phyloP scores from a whole-genome alignment of 345 rosid species.

The Euphorbia lathyris region DNA sequence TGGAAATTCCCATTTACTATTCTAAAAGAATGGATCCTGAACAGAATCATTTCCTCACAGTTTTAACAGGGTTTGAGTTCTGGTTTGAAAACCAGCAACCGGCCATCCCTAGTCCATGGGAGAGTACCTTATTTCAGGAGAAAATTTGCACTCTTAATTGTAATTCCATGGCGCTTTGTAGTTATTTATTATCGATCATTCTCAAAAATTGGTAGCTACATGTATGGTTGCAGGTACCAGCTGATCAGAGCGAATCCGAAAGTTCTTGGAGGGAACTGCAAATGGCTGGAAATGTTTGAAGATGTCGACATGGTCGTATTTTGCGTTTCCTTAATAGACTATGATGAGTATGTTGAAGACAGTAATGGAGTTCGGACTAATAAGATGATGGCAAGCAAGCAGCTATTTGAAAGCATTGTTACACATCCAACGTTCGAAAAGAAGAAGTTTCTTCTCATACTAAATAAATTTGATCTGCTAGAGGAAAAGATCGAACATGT shows the following conservation, averaged over 20 bases:
- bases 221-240: constrained; percentile 57
- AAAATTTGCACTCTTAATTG: neutral
- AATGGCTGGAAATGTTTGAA: constrained; percentile 85
- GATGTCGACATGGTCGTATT: constrained; percentile 64
- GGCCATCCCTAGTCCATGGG: too few species aligned
- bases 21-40: too few species aligned
- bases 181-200: neutral
- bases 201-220: neutral
- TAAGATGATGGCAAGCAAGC: constrained; percentile 80
- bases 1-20: too few species aligned
- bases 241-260: constrained; percentile 72
- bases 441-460: constrained; percentile 74
- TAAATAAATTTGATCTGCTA: constrained; percentile 77
- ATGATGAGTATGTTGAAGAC: constrained; percentile 49
- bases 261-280: constrained; percentile 70
- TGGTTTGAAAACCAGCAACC: too few species aligned
- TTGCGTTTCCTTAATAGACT: constrained; percentile 68
- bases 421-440: constrained; percentile 54
- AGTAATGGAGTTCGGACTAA: constrained; percentile 46
- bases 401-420: constrained; percentile 53
- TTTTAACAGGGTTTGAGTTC: too few species aligned
- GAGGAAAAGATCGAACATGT: constrained; percentile 60
- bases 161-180: too few species aligned
- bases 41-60: too few species aligned
- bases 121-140: too few species aligned